Evolutionary conservation across 805 yeast species (phyloP), one percentile per base, ranked within the genome.

Genomic region (Nakazawaea siamensis): DNA sequence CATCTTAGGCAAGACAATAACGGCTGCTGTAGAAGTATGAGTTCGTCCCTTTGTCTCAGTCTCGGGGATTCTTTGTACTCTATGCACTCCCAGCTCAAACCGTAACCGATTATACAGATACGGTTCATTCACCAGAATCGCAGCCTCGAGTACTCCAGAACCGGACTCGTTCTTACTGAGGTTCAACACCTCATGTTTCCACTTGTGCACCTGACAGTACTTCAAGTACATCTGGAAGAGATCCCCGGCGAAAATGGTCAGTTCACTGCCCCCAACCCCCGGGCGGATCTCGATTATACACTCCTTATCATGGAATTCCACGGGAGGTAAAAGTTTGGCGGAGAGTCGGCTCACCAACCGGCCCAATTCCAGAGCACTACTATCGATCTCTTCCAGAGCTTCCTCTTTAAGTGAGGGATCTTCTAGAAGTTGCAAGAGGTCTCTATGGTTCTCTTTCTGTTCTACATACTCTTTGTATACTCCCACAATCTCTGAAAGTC

Each of bases 11-110:
- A 92, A 59, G 2, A 92, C 96, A 10, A 92, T 81, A 1, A 92
- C 95, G 0, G 96, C 97, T 0, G 97, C 85, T 0, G 98, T 90
- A 1, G 96, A 86, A 0, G 98, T 92, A 52, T 92, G 98, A 3
- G 86, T 80, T 33, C 98, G 64, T 5, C 97, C 97, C 54, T 90
- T 88, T 3, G 84, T 71, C 53, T 92, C 98, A 0, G 98, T 92
- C 16, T 75, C 81, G 0, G 98, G 98, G 6, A 90, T 76, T 40
- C 98, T 62, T 54, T 92, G 98, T 1, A 92, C 98, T 28, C 98
- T 64, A 55, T 92, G 98, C 6, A 92, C 95, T 4, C 98, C 98
- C 19, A 94, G 86, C 54, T 92, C 98, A 48, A 73, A 79, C 42
- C 90, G 68, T 31, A 92, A 55, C 27, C 67, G 51, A 43, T 78